Base-by-base conservation (phyloP, 805 yeast species). In the Suhomyces tanzawaensis region DNA sequence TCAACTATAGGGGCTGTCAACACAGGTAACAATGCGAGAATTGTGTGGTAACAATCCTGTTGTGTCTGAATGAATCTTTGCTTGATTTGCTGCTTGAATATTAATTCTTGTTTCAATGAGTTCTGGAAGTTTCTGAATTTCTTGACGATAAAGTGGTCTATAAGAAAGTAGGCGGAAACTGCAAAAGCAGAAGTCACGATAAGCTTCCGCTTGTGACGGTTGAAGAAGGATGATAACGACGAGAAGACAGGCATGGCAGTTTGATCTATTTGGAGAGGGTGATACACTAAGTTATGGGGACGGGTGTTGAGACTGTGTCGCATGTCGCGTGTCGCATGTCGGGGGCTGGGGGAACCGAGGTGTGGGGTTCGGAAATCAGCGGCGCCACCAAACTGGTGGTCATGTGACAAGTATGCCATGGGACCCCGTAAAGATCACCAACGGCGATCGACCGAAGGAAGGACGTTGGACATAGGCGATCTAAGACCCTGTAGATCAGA, bases 41-140 rank as follows among this genome's bases (percentile, higher is more conserved):
- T 78, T 0, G 97, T 91, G 64, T 79, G 80, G 36, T 84, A 72
- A 32, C 96, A 86, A 60, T 91, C 98, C 49, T 82, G 81, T 54
- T 90, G 97, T 8, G 96, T 91, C 66, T 89, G 96, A 35, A 84
- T 80, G 52, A 89, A 91, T 41, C 97, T 68, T 49, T 93, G 73
- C 49, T 82, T 82, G 42, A 90, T 83, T 42, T 69, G 74, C 44
- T 67, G 70, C 50, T 68, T 66, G 38, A 67, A 65, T 34, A 62
- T 58, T 36, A 66, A 55, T 41, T 69, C 74, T 45, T 69, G 71
- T 36, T 49, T 57, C 45, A 69, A 53, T 3, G 67, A 51, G 38
- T 63, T 60, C 44, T 68, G 72, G 49, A 67, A 66, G 48, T 63
- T 55, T 36, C 66, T 57, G 39, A 69, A 55, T 40, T 61, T 60